Base-by-base conservation (phyloP, 441 rosid genomes). In the Pelargonium myrrhifolium region DNA sequence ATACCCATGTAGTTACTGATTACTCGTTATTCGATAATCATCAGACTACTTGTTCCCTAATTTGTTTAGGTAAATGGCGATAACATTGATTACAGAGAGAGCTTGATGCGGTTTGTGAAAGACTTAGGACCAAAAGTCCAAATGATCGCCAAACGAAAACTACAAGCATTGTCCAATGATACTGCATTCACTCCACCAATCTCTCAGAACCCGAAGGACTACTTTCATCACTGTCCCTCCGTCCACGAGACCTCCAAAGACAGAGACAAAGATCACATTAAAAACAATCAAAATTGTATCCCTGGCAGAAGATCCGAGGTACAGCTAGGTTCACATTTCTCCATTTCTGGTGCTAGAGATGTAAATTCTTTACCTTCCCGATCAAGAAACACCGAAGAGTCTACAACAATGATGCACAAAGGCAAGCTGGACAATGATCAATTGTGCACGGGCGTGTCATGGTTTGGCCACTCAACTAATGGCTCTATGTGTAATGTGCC, bases 81-180 rank as follows among this genome's bases (percentile, higher is more conserved):
- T 69, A 77, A 73, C 12, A 72, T 74, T 24, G 43, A 80, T 51
- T 87, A 83, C 69, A 24, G 47, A 28, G 76, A 84, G 69, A 77
- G 84, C 72, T 76, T 87, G 63, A 76, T 70, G 85, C 17, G 65
- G 70, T 85, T 85, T 69, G 76, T 74, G 64, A 81, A 74, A 76
- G 80, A 77, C 73, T 75, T 87, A 55, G 92, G 89, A 64, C 85
- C 86, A 55, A 79, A 82, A 9, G 88, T 79, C 11, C 77, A 68
- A 69, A 83, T 69, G 74, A 55, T 82, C 20, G 82, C 87, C 14
- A 47, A 59, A 49, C 68, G 68, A 68, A 85, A 85, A 66, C 64
- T 81, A 72, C 69, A 67, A 40, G 79, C 76, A 58, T 65, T 64
- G 51, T 67, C n/a, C n/a, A n/a, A n/a, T n/a, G 63, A 70, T 37